Conservation (phyloP, 441 rosid genomes). For the Aquilaria agallochum region DNA sequence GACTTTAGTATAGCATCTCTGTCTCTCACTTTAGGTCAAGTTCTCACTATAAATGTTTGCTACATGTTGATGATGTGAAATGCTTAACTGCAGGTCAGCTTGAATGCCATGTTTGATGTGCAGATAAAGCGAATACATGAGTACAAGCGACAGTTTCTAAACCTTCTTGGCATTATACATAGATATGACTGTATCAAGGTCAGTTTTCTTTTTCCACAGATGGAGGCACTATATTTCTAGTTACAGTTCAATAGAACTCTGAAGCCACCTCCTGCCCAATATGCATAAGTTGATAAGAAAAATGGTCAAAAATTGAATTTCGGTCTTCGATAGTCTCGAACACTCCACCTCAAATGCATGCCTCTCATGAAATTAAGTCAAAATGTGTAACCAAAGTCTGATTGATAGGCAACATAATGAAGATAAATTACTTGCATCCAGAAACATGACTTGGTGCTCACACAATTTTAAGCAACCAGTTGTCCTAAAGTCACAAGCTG, state of each 20-base stretch:
- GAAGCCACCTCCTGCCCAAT: no score
- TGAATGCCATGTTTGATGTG: conserved; percentile 57
- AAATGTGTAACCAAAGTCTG: no score
- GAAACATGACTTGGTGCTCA: no score
- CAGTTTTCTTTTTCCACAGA: conserved; percentile 2
- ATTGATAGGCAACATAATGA: no score
- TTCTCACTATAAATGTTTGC: not conserved
- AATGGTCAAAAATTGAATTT: no score
- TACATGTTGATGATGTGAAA: conserved; percentile 1
- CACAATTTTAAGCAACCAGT: no score
- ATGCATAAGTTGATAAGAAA: no score
- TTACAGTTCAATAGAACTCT: not conserved
- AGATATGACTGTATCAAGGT: conserved; percentile 52
- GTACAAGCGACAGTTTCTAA: conserved; percentile 56
- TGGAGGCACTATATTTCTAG: not conserved
- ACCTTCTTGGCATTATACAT: conserved; percentile 45
- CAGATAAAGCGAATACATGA: conserved; percentile 58
- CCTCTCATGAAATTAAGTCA: no score
- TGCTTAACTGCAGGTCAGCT: conserved; percentile 33
- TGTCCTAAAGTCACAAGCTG: no score
- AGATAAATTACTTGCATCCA: no score
- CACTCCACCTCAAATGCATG: no score
- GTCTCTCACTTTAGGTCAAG: conserved; percentile 5
- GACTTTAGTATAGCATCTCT: conserved; percentile 11
- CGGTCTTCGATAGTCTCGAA: no score